phyloP scores from a whole-genome alignment of 192 early-diverging fungal genomes.

The Rhizoclosmatium sp. region DNA sequence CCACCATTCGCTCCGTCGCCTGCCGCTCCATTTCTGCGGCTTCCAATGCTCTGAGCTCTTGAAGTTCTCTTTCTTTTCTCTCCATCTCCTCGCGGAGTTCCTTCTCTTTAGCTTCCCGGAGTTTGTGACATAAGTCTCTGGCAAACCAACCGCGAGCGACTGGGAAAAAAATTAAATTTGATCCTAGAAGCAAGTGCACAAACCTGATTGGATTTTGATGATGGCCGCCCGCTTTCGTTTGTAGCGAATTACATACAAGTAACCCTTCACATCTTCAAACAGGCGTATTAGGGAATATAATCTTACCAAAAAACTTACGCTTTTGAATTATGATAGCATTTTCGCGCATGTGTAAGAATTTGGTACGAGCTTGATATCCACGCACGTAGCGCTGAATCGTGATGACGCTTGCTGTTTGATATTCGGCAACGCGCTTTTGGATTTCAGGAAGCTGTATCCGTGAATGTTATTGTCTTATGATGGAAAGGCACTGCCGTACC shows the following conservation, averaged over 20 bases:
- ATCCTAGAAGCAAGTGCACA: not conserved
- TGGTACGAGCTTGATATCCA: constrained; percentile 51
- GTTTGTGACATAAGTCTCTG: constrained; percentile 42
- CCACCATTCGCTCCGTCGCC: constrained; percentile 19
- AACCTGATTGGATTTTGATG: constrained; percentile 62
- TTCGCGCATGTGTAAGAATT: constrained; percentile 47
- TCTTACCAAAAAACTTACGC: constrained; percentile 28
- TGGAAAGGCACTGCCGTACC: constrained; percentile 31
- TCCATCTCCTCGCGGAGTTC: constrained; percentile 18
- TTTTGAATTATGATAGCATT: constrained; percentile 50
- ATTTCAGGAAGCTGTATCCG: constrained; percentile 36
- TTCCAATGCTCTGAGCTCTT: constrained; percentile 15
- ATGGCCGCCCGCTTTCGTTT: constrained; percentile 43
- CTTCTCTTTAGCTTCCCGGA: constrained; percentile 38
- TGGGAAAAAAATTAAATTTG: constrained; percentile 25
- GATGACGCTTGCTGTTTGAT: constrained; percentile 52
- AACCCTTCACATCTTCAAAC: constrained; percentile 47
- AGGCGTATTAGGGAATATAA: not conserved
- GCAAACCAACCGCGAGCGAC: constrained; percentile 61
- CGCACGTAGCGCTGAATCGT: constrained; percentile 52
- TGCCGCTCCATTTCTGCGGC: constrained; percentile 28
- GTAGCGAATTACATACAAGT: constrained; percentile 50
- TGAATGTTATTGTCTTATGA: too few species aligned
- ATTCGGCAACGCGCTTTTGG: constrained; percentile 41
- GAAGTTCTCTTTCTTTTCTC: constrained; percentile 21